Base-by-base conservation (phyloP, 805 yeast species). In the Debaryomyces hansenii region DNA sequence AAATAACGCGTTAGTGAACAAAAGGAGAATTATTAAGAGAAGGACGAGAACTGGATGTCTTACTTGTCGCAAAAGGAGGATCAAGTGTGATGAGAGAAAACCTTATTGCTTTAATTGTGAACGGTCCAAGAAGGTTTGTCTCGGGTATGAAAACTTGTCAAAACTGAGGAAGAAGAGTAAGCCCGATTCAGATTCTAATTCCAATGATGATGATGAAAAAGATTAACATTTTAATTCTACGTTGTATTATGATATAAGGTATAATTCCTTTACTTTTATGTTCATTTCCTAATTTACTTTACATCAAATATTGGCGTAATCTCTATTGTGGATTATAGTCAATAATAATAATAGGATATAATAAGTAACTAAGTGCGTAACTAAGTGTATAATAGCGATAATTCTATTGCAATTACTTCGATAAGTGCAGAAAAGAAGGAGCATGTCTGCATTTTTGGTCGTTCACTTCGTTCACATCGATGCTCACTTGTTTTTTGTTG, bases 1-100 rank as follows among this genome's bases (percentile, higher is more conserved):
- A 28, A 66, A 64, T 46, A 62, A 65, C 37, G 67, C 70, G 20
- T 51, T 63, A 44, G 33, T 67, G 41, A 60, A 63, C 53, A 70
- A 69, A 48, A 58, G 77, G 41, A 61, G 79, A 40, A 71, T 75
- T 50, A 73, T 80, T 49, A 77, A 82, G 56, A 69, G 84, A 39
- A 70, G 91, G 42, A 85, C 90, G 2, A 71, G 87, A 56, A 84
- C 90, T 0, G 92, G 92, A 2, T 85, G 91, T 60, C 63, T 84
- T 46, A 85, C 91, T 1, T 85, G 91, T 60, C 73, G 90, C 29
- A 78, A 81, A 58, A 67, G 90, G 50, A 69, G 90, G 38, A 83
- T 85, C 57, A 85, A 85, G 66, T 85, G 91, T 63, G 91, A 85
- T 63, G 91, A 85, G 66, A 63, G 83, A 41, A 84, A 82, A 55